Evolutionary conservation across 2,329 filamentous ascomycete species (phyloP).

Genomic region (Colletotrichum scovillei): DNA sequence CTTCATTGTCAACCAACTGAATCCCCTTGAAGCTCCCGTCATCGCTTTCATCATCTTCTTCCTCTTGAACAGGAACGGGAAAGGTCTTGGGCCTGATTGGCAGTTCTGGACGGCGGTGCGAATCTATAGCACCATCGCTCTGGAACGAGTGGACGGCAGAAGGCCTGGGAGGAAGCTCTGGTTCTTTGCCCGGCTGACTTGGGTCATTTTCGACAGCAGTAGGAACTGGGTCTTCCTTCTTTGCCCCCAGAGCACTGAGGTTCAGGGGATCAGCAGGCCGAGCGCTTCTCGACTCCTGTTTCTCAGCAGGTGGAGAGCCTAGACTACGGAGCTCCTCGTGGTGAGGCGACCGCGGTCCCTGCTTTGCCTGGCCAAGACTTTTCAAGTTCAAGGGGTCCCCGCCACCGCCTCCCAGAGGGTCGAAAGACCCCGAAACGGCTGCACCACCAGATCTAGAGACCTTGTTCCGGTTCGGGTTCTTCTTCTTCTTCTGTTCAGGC

Average conservation of each 20-base stretch:
- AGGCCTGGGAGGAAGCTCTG: conserved; percentile 9
- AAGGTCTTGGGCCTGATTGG: conserved; percentile 22
- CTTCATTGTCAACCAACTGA: conserved; percentile 51
- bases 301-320: background rate
- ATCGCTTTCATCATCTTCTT: conserved; percentile 37
- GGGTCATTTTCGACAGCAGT: background rate
- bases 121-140: conserved; percentile 22
- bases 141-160: conserved; percentile 13
- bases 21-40: conserved; percentile 51
- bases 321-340: conserved; percentile 20
- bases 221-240: background rate
- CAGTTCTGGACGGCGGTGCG: conserved; percentile 17
- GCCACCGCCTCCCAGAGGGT: conserved; percentile 12
- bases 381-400: conserved; percentile 17
- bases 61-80: conserved; percentile 4
- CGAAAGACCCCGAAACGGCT: conserved; percentile 1
- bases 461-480: conserved; percentile 18
- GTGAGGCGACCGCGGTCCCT: conserved; percentile 5
- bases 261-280: conserved; percentile 2
- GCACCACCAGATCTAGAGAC: conserved; percentile 13
- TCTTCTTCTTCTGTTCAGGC: conserved; percentile 24
- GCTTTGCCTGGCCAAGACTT: background rate
- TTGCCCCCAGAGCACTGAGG: conserved; percentile 1
- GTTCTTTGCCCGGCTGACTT: background rate
- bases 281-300: background rate